Base-by-base conservation (phyloP, 176 grass and related monocot genomes). In the Juncus effusus region DNA sequence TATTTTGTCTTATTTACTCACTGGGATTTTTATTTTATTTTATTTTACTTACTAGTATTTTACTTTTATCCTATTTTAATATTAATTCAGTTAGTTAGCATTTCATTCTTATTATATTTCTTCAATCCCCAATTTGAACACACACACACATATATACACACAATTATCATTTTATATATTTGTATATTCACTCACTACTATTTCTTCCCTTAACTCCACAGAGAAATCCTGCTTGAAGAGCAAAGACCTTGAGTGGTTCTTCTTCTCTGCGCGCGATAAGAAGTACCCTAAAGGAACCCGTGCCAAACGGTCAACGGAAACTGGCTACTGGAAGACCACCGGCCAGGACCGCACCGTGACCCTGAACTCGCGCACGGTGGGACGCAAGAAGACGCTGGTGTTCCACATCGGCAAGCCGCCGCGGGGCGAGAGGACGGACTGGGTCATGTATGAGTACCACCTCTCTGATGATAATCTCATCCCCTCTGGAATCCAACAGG, bases 381-480 rank as follows among this genome's bases (percentile, higher is more conserved):
- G 94, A 36, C 78, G 71, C 56, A 99, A 91, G 60, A 99, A 89
- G 69, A 86, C 88, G 72, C 69, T 99, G 63, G 81, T 99, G 59
- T 99, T 99, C 64, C 94, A 99, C 77, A 62, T 61, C 78, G 94
- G 94, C 67, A 99, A 93, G 69, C 70, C 83, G 51, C 88, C 78
- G 28, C 83, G 84, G 62, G 88, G 94, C 40, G 69, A 75, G 8
- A 74, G 94, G 40, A 99, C 94, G 62, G 69, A 99, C 53, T 99
- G 94, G 94, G 82, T 93, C 64, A 99, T 99, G 94, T 89, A 99
- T 54, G 94, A 99, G 72, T 99, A 89, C 78, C 87, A 75, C 40
- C 82, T 99, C 52, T 75, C 88, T 67, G 69, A 79, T 7, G 64
- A 66, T 1, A 55, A 54, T 38, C 56, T 90, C 73, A 64, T 61